Percentiles rank a stretch among this genome's conserved stretches.
Evolutionary conservation across 2,329 filamentous ascomycete species (phyloP).

Genomic region (Purpureocillium takamizusanense): DNA sequence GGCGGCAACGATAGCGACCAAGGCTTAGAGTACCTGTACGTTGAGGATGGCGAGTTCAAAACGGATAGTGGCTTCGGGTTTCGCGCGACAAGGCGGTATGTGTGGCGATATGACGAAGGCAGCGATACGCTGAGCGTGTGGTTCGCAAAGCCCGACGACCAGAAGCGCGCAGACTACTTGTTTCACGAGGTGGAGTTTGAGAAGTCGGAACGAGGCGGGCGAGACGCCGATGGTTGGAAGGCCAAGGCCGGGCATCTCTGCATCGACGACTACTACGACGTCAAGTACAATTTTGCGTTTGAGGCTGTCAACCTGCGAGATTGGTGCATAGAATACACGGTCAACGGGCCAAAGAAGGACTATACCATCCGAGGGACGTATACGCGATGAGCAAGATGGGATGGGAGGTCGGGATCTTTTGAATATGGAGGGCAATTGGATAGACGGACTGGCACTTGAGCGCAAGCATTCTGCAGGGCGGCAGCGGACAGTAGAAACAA

Average conservation of each 20-base stretch:
- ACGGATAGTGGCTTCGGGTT: conserved; percentile 48
- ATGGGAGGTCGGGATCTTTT: too few relatives aligned
- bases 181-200: conserved; percentile 66
- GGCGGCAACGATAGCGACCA: conserved; percentile 16
- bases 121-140: conserved; percentile 58
- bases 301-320: conserved; percentile 43
- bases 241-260: conserved; percentile 63
- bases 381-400: conserved; percentile 29
- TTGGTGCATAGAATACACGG: conserved; percentile 56
- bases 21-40: conserved; percentile 56
- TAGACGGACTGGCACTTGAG: too few relatives aligned
- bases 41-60: conserved; percentile 57
- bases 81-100: conserved; percentile 55
- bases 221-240: conserved; percentile 40
- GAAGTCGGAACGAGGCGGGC: conserved; percentile 16
- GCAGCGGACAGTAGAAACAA: too few relatives aligned
- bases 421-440: too few relatives aligned
- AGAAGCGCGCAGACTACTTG: conserved; percentile 56
- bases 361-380: conserved; percentile 53
- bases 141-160: conserved; percentile 60
- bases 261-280: conserved; percentile 62
- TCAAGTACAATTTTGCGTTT: conserved; percentile 59
- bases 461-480: too few relatives aligned
- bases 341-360: conserved; percentile 66
- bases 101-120: conserved; percentile 60